phyloP scores from a whole-genome alignment of 2,329 filamentous ascomycete genomes.

The Lachnellula occidentalis region DNA sequence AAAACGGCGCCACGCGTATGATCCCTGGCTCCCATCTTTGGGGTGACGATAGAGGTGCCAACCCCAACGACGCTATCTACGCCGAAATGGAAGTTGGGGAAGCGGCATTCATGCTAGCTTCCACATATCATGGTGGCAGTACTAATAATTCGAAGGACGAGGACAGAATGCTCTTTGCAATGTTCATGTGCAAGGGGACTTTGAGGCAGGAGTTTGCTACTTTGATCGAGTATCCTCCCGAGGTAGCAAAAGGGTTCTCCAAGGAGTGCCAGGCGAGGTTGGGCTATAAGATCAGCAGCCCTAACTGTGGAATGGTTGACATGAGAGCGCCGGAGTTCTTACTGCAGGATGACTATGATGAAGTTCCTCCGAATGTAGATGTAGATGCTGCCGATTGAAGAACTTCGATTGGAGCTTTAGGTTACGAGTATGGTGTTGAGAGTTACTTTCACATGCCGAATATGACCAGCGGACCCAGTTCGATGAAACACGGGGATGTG shows the following conservation, averaged over 20 bases:
- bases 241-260: slow-evolving; percentile 12
- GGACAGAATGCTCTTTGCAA: slow-evolving; percentile 11
- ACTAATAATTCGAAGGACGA: slow-evolving; percentile 11
- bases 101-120: slow-evolving; percentile 15
- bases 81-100: slow-evolving; percentile 15
- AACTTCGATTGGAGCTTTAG: neutral
- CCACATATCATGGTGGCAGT: slow-evolving; percentile 15
- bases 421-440: neutral
- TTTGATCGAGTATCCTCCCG: slow-evolving; percentile 10
- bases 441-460: neutral
- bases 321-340: slow-evolving; percentile 9
- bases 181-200: slow-evolving; percentile 16
- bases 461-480: neutral
- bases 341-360: slow-evolving; percentile 8
- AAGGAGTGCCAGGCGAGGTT: slow-evolving; percentile 10
- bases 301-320: slow-evolving; percentile 14
- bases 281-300: slow-evolving; percentile 14
- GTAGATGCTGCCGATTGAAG: slow-evolving; percentile 2
- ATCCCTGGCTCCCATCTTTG: slow-evolving; percentile 19
- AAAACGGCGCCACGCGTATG: slow-evolving; percentile 16
- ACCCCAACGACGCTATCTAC: slow-evolving; percentile 10
- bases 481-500: neutral
- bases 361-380: slow-evolving; percentile 10
- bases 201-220: slow-evolving; percentile 13
- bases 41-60: slow-evolving; percentile 14